A percentile compares a stretch with the other conserved stretches of the same genome.
Evolutionary conservation across 108 stramenopile genomes (phyloP).

Genomic region (Skeletonema tropicum): DNA sequence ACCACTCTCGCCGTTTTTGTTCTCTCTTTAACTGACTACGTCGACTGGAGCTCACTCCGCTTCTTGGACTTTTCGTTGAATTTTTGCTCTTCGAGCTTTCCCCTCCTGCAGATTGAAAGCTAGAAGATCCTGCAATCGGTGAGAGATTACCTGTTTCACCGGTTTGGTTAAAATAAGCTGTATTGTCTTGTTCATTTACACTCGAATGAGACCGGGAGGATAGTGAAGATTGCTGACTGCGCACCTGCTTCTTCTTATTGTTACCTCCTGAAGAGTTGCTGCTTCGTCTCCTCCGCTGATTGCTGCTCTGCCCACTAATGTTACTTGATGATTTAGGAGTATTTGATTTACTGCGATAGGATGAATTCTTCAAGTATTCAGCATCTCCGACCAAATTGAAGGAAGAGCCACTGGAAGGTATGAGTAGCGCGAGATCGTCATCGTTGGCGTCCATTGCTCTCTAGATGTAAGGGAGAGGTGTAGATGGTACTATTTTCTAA

Average conservation of each 20-base stretch:
- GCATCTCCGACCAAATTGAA: slow-evolving; percentile 17
- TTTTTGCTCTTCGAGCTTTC: slow-evolving; percentile 3
- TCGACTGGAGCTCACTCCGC: slow-evolving; percentile 2
- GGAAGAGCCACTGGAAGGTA: slow-evolving; percentile 15
- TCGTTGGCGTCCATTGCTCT: background rate
- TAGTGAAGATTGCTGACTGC: background rate
- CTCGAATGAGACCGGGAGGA: background rate
- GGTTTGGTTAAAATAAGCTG: background rate
- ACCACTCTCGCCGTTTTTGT: slow-evolving; percentile 17
- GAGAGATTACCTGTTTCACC: background rate
- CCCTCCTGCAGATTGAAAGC: slow-evolving; percentile 10
- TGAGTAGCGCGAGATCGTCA: slow-evolving; percentile 12
- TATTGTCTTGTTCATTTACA: background rate
- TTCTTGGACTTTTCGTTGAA: background rate
- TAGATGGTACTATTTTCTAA: too few species aligned
- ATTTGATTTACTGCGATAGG: background rate
- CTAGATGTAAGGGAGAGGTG: background rate
- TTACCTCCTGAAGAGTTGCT: background rate
- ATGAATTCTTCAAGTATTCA: background rate
- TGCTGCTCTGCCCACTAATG: background rate
- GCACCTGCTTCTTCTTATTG: background rate
- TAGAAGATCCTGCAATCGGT: slow-evolving; percentile 3
- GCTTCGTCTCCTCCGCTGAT: background rate
- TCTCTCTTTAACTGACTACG: slow-evolving; percentile 11
- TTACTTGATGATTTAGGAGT: slow-evolving; percentile 10